phyloP scores from a whole-genome alignment of 352 stramenopile species.

The Phytophthora nicotianae region DNA sequence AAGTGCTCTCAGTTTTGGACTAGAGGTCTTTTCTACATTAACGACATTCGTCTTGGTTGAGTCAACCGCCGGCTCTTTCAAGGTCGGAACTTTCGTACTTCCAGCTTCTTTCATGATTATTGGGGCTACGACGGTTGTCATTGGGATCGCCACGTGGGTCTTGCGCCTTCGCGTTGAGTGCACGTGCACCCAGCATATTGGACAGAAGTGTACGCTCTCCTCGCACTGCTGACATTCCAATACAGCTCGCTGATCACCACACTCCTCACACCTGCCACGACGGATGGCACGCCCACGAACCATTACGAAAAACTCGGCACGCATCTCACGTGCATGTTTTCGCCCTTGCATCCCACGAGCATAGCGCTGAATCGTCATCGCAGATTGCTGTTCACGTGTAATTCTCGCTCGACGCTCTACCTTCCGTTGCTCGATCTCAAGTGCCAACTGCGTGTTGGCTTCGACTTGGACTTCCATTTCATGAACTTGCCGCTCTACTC shows the following conservation, averaged over 20 bases:
- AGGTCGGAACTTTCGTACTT: neutral
- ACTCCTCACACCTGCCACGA: constrained; percentile 75
- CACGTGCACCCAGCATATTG: constrained; percentile 75
- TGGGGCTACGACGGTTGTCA: constrained; percentile 32
- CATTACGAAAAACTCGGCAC: constrained; percentile 71
- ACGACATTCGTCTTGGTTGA: neutral
- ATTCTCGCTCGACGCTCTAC: constrained; percentile 39
- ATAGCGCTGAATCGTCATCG: constrained; percentile 55
- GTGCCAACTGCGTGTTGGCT: constrained; percentile 60
- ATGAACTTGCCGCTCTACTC: constrained; percentile 43
- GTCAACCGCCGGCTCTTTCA: constrained; percentile 2
- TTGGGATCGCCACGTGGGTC: constrained; percentile 66
- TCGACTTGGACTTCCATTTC: constrained; percentile 65
- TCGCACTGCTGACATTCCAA: constrained; percentile 72
- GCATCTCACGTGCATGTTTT: constrained; percentile 44
- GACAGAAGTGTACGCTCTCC: constrained; percentile 74
- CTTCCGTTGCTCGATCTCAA: constrained; percentile 32
- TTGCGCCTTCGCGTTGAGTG: constrained; percentile 64
- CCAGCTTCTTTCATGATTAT: constrained; percentile 1
- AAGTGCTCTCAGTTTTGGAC: constrained; percentile 10
- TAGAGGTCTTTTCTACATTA: neutral
- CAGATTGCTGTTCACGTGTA: constrained; percentile 46
- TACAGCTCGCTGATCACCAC: constrained; percentile 66
- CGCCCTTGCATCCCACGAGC: constrained; percentile 51
- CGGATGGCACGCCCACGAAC: constrained; percentile 70